phyloP scores from a whole-genome alignment of 116 monocot genomes.

The Papilionanthe hybrid region DNA sequence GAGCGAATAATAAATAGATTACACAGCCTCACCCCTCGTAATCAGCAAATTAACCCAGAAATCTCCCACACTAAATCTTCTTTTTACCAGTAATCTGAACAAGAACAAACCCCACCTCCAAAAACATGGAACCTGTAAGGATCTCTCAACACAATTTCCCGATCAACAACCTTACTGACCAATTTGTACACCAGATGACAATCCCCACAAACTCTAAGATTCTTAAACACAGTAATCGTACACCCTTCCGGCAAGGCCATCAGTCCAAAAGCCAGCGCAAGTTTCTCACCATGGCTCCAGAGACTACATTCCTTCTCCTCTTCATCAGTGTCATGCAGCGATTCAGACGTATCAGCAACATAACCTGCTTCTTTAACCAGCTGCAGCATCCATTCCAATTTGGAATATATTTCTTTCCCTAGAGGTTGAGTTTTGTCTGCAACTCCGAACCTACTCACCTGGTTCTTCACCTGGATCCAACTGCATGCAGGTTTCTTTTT shows the following conservation, averaged over 20 bases:
- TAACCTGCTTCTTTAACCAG: conserved; percentile 49
- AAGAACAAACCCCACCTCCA: conserved; percentile 56
- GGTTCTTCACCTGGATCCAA: conserved; percentile 72
- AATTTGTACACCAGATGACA: conserved; percentile 73
- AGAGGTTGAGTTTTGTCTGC: conserved; percentile 38
- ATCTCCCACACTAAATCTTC: neutral
- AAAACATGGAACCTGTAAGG: conserved; percentile 76
- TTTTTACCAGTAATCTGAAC: conserved; percentile 75
- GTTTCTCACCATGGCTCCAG: conserved; percentile 78
- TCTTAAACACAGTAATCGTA: conserved; percentile 57
- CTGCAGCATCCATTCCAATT: conserved; percentile 46
- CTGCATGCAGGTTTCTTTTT: conserved; percentile 70
- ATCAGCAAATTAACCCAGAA: too few relatives aligned
- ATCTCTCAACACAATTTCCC: conserved; percentile 67
- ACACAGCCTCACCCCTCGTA: too few relatives aligned
- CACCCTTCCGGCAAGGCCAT: conserved; percentile 40
- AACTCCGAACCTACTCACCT: conserved; percentile 54
- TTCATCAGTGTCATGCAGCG: conserved; percentile 72
- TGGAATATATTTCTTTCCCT: conserved; percentile 27
- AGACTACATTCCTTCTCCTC: conserved; percentile 73
- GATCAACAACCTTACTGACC: conserved; percentile 31
- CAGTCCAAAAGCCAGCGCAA: conserved; percentile 68
- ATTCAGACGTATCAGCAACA: conserved; percentile 49
- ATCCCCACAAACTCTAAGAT: conserved; percentile 75
- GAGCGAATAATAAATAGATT: too few relatives aligned